These are phyloP conservation scores for Lactarius quietus DNA, from an alignment of 768 basidiomycete species.

Conservation along the genomic window DNA sequence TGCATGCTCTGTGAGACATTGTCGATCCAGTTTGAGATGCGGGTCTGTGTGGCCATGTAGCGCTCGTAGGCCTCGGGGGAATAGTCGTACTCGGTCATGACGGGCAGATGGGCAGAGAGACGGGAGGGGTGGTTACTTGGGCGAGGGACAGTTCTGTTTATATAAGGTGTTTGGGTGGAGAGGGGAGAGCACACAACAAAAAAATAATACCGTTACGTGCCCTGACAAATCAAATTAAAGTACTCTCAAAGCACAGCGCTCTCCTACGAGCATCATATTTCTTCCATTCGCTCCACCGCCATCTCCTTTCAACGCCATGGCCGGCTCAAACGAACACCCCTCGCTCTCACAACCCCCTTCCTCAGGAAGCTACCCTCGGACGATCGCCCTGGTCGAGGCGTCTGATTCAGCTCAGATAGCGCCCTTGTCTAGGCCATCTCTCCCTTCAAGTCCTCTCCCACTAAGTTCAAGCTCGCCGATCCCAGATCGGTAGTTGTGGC, in stretches of 20 bases:
- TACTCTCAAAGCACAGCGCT: too few species aligned
- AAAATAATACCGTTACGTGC: neutral
- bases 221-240: neutral
- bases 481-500: constrained; percentile 13
- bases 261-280: too few species aligned
- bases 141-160: too few species aligned
- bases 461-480: constrained; percentile 2
- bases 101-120: constrained; percentile 7
- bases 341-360: too few species aligned
- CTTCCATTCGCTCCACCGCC: neutral
- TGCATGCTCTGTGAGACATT: constrained; percentile 34
- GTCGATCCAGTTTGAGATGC: constrained; percentile 50
- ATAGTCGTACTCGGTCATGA: constrained; percentile 61
- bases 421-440: constrained; percentile 13
- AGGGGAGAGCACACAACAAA: neutral
- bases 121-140: neutral
- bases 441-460: constrained; percentile 1
- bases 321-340: neutral
- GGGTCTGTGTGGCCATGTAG: constrained; percentile 43
- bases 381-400: constrained; percentile 13
- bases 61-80: constrained; percentile 52
- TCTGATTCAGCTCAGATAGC: constrained; percentile 17
- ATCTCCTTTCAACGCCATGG: neutral
- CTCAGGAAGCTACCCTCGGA: too few species aligned
- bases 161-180: neutral